Evolutionary conservation across 352 stramenopile genomes (phyloP), one percentile per base, ranked within the genome.

Genomic region (Globisporangium abappressorium): DNA sequence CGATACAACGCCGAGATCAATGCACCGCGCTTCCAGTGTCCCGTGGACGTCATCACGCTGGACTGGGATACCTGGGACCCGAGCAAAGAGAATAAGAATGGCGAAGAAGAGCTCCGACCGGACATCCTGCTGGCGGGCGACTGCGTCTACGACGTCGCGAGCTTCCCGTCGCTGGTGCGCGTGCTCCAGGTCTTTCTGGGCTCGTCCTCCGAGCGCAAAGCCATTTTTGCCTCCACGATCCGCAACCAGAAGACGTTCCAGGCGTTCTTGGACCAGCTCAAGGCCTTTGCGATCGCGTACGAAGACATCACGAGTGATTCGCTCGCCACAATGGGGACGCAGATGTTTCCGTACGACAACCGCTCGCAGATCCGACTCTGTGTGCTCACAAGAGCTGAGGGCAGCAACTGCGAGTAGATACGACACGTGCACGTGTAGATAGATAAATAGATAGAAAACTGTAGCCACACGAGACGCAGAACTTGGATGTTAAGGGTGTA

Each of bases 1-100:
- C 79, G 81, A 4, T 95, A 95, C 73, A 95, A 93, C 62, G 77
- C 83, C 22, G 87, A 95, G 58, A 76, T 93, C 67, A 95, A 95
- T 57, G 60, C 75, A 0, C 60, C 34, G 62, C 75, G 76, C 30
- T 79, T 79, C 51, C 54, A 68, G 34, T 92, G 83, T 20, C 73
- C 80, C 1, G 77, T 93, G 38, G 69, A 82, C 8, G 83, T 90
- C 30, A 65, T 86, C 36, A 72, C 76, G 20, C 70, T 94, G 14
- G 84, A 94, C 63, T 94, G 87, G 87, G 84, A 88, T 8, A 84
- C 75, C 0, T 93, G 83, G 83, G 65, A 89, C 20, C 80, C 74
- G 14, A 61, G 64, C 14, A 68, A 80, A 8, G 64, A 76, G 6
- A 58, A 68, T 18, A 69, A 30, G 2, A 18, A n/a, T 8, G 56